These are phyloP conservation scores for Cyberlindnera galapagoensis DNA, from an alignment of 805 yeast genomes.

Conservation along the genomic window DNA sequence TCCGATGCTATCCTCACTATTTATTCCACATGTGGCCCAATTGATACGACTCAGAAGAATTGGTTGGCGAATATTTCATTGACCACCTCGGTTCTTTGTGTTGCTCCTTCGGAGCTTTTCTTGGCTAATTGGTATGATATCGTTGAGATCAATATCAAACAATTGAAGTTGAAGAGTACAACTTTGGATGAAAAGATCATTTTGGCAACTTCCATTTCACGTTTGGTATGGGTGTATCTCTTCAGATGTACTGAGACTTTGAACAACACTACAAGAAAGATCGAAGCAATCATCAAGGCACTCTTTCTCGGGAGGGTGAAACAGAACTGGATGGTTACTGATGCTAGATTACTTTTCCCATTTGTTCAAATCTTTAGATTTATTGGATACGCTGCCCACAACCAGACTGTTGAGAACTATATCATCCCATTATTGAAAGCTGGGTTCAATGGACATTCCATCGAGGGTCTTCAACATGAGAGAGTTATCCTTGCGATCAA, in stretches of 20 bases:
- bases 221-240: conserved; percentile 85
- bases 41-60: conserved; percentile 37
- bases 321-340: conserved; percentile 72
- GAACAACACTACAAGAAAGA: conserved; percentile 75
- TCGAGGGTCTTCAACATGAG: conserved; percentile 67
- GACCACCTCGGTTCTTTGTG: conserved; percentile 69
- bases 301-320: conserved; percentile 53
- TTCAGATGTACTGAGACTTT: conserved; percentile 83
- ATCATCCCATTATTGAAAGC: conserved; percentile 61
- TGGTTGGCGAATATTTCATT: conserved; percentile 69
- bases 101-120: conserved; percentile 74
- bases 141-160: conserved; percentile 54
- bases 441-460: conserved; percentile 47
- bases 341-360: conserved; percentile 53
- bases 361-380: conserved; percentile 70
- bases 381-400: conserved; percentile 72
- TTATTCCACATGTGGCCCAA: conserved; percentile 41
- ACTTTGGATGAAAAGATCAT: conserved; percentile 39
- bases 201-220: conserved; percentile 56
- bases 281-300: conserved; percentile 56
- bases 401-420: conserved; percentile 72
- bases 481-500: conserved; percentile 61
- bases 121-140: conserved; percentile 63
- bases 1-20: conserved; percentile 67
- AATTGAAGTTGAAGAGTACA: conserved; percentile 56